Percentiles rank a stretch among this genome's conserved stretches.
phyloP scores from a whole-genome alignment of 2,329 filamentous ascomycete genomes.

The Fusarium neocosmosporiellum region DNA sequence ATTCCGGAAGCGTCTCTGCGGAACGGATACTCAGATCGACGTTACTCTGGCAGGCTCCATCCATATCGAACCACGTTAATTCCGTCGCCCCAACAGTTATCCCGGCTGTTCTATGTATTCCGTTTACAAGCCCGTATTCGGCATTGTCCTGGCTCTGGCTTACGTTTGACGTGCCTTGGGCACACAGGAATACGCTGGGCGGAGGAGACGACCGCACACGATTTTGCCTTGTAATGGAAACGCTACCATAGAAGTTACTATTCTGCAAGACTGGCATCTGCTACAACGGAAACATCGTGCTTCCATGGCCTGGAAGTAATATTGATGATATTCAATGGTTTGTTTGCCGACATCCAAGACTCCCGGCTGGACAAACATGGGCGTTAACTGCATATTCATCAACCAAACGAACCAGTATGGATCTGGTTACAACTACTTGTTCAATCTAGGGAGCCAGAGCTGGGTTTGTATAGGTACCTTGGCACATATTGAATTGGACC shows the following conservation, averaged over 20 bases:
- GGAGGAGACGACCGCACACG: not conserved
- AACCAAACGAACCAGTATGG: not conserved
- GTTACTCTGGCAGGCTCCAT: not conserved
- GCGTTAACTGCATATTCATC: not conserved
- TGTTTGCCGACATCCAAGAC: not conserved
- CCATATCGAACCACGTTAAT: not conserved
- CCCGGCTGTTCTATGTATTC: not conserved
- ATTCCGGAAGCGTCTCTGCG: not conserved
- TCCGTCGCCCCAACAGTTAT: not conserved
- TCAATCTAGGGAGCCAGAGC: not conserved
- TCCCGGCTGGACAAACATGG: not conserved
- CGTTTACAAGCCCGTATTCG: not conserved
- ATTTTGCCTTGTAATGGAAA: not conserved
- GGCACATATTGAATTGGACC: not conserved
- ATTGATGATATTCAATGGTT: not conserved
- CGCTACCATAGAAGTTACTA: not conserved
- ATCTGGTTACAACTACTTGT: not conserved
- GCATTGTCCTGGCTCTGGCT: not conserved
- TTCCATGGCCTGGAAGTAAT: not conserved
- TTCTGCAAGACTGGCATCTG: not conserved
- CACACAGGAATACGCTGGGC: not conserved
- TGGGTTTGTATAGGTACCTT: not conserved
- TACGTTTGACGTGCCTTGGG: not conserved
- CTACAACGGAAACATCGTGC: not conserved
- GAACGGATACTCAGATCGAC: not conserved